Evolutionary conservation across 2,329 filamentous ascomycete species (phyloP), one percentile per base, ranked within the genome.

Genomic region (Fusarium nodosum): DNA sequence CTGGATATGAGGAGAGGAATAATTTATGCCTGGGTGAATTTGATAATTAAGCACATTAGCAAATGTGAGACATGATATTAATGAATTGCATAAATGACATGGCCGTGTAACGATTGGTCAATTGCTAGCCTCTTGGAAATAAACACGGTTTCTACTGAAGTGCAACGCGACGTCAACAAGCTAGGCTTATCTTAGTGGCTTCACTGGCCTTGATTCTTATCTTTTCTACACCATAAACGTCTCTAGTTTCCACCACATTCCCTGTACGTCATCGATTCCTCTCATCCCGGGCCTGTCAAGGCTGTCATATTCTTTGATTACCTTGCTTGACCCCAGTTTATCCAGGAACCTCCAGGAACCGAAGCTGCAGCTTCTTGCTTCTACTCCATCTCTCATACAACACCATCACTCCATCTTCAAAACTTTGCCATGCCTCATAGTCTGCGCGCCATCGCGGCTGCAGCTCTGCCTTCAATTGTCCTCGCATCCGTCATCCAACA

Each of bases 401-500:
- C 31, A 50, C 10, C 47, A 45, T n/a, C 42, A 45, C 30, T 30
- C 33, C 26, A 38, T 26, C 39, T 42, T 2, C 7, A 15, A 38
- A 33, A 8, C 13, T 7, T 16, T 20, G 18, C 38, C 20, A 71
- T 71, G 69, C 20, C 42, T 52, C 24, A 42, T 7, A 20, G 28
- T n/a, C 46, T 72, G n/a, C 28, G 46, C 36, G 39, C 22, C 18
- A 46, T 60, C 12, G 57, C 39, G 16, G 56, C 48, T 15, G 59
- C 52, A 16, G 31, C 48, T 5, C 11, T 72, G 3, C 60, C 39
- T 0, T 41, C 58, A 20, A 47, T 56, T 9, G 26, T 31, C 9
- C 9, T 57, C 9, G 69, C 64, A 1, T 68, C 60, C 3, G 51
- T 57, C 4, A 41, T 62, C 18, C 71, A 73, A 24, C 71, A 63